Evolutionary conservation across 2,329 filamentous ascomycete genomes (phyloP).

Genomic region (Emydomyces testavorans): DNA sequence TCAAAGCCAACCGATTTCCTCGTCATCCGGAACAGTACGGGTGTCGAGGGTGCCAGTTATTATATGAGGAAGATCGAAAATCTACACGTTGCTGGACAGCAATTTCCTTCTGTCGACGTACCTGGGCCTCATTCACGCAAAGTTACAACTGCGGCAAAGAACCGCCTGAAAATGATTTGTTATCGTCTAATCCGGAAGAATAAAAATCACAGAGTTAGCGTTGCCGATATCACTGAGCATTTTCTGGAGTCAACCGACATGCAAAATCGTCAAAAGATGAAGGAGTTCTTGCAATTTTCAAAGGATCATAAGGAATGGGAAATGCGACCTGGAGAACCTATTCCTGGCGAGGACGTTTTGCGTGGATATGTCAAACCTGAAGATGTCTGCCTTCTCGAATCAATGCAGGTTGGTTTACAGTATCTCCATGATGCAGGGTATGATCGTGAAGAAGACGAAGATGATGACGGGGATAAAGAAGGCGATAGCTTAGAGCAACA

Average conservation of each 20-base stretch:
- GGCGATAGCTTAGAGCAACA: slow-evolving; percentile 72
- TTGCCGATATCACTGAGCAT: slow-evolving; percentile 81
- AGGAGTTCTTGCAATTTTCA: slow-evolving; percentile 88
- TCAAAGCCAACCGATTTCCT: slow-evolving; percentile 73
- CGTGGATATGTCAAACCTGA: slow-evolving; percentile 87
- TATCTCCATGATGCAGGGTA: slow-evolving; percentile 86
- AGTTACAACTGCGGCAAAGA: slow-evolving; percentile 94
- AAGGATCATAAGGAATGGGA: slow-evolving; percentile 83
- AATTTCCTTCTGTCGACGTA: slow-evolving; percentile 82
- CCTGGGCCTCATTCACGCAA: slow-evolving; percentile 88
- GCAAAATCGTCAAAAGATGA: slow-evolving; percentile 91
- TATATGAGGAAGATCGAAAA: slow-evolving; percentile 84
- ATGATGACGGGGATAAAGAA: slow-evolving; percentile 53
- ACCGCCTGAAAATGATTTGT: slow-evolving; percentile 88
- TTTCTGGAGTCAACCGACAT: slow-evolving; percentile 88
- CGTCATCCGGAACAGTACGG: slow-evolving; percentile 69
- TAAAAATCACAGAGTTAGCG: slow-evolving; percentile 54
- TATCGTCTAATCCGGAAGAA: slow-evolving; percentile 78
- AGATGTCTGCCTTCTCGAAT: slow-evolving; percentile 85
- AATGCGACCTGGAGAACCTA: slow-evolving; percentile 56
- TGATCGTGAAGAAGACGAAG: slow-evolving; percentile 55
- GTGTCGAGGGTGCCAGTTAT: slow-evolving; percentile 64
- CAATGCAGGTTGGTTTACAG: slow-evolving; percentile 91
- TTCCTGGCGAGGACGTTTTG: slow-evolving; percentile 70
- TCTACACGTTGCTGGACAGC: slow-evolving; percentile 80